Conservation (phyloP, 164 flowering plant genomes). For the Macadamia tetraphylla region DNA sequence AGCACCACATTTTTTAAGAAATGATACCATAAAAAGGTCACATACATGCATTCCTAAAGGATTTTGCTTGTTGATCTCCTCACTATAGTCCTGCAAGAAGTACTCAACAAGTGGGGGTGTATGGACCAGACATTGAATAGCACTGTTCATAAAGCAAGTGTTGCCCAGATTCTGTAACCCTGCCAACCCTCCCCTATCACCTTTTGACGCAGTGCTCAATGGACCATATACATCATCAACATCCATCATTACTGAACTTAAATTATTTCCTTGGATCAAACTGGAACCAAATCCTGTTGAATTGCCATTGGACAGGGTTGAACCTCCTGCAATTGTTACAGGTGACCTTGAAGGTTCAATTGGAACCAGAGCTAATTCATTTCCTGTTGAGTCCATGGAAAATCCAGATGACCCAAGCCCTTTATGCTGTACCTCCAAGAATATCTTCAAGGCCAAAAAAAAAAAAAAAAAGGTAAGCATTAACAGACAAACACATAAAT, state of each 20-base stretch:
- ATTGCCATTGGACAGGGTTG: conserved; percentile 63
- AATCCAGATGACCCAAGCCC: conserved; percentile 34
- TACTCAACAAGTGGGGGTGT: conserved; percentile 81
- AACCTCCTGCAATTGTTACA: conserved; percentile 70
- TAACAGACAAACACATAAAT: neutral
- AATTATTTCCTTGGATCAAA: conserved; percentile 31
- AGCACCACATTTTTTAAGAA: neutral
- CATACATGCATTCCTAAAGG: conserved; percentile 93
- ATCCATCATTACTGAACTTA: conserved; percentile 31
- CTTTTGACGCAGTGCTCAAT: conserved; percentile 27
- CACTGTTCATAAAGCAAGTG: conserved; percentile 98
- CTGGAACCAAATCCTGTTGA: conserved; percentile 39
- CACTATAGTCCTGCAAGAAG: conserved; percentile 73
- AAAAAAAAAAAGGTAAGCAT: neutral
- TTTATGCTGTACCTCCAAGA: conserved; percentile 59
- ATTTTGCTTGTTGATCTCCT: conserved; percentile 80
- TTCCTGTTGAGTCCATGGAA: conserved; percentile 63
- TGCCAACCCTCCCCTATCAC: conserved; percentile 73
- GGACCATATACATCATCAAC: conserved; percentile 39
- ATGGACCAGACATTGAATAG: conserved; percentile 91
- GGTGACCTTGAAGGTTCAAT: conserved; percentile 74
- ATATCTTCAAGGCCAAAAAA: conserved; percentile 51
- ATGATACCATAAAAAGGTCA: conserved; percentile 10
- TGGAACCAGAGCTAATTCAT: conserved; percentile 72
- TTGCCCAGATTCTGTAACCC: conserved; percentile 96